Base-by-base conservation (phyloP, 2,329 filamentous ascomycete genomes). In the Daldinia sp. region DNA sequence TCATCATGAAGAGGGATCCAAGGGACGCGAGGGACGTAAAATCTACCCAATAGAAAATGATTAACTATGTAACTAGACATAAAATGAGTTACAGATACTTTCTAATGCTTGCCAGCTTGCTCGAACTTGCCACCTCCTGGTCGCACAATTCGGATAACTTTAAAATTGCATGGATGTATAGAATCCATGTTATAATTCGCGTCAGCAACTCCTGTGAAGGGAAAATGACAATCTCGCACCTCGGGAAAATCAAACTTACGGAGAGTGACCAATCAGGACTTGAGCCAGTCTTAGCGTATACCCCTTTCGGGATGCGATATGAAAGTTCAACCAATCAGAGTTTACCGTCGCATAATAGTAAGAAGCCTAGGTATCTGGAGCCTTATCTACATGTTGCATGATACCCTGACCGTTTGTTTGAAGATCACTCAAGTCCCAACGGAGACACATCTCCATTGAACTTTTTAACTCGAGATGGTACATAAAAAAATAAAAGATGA, bases 1-100 rank as follows among this genome's bases (percentile, higher is more conserved):
- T 54, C 46, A 18, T 68, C 4, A 60, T 68, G 66, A 65, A 68
- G 51, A 58, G 65, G 46, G 51, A 54, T 54, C 28, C 33, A 35
- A 54, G 48, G 5, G 13, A 35, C 28, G 28, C 48, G 7, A 53
- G 51, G 51, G 65, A 68, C 35, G 48, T 1, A 9, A 28, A 44
- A 33, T 30, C 48, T 6, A 46, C 44, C 35, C 20, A 63, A 48
- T 60, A 56, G 56, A 57, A 46, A 33, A 5, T 6, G 30, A 6
- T 33, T 33, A 33, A 33, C 30, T 33, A 33, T 1, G 30, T 33
- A 33, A 1, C 6, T 35, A 39, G 51, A 35, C 1, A 9, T 54
- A 35, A 3, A 35, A 33, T 33, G n/a, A 33, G 20, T 53, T 33
- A 23, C 15, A 54, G 50, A 37, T 37, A 37, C n/a, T n/a, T n/a